Conservation (phyloP, 306 rosid species). For the Gastrolobium villosum region DNA sequence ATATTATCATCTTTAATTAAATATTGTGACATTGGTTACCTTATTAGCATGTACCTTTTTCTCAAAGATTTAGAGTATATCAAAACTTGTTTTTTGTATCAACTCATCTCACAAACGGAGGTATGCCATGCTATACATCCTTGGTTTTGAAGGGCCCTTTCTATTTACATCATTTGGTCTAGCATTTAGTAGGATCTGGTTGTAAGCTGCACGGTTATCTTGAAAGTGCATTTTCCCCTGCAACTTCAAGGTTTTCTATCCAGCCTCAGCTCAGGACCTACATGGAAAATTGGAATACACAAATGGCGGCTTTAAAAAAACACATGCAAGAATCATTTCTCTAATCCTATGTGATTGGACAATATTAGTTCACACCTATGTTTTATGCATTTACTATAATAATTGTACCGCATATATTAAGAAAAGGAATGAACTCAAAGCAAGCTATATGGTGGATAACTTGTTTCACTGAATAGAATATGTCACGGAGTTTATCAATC, state of each 20-base stretch:
- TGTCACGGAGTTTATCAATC: constrained; percentile 28
- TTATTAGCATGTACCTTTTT: constrained; percentile 87
- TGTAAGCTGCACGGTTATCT: constrained; percentile 67
- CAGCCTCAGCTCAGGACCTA: constrained; percentile 79
- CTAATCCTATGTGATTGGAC: constrained; percentile 8
- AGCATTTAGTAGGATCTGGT: constrained; percentile 80
- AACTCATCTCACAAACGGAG: constrained; percentile 71
- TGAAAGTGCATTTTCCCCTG: constrained; percentile 92
- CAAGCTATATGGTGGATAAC: neutral
- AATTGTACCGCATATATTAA: neutral
- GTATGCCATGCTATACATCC: constrained; percentile 78
- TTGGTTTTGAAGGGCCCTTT: constrained; percentile 61
- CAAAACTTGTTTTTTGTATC: constrained; percentile 54
- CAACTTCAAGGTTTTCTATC: constrained; percentile 79
- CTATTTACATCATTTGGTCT: constrained; percentile 75
- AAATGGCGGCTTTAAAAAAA: neutral
- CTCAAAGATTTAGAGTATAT: constrained; percentile 72
- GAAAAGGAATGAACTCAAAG: neutral
- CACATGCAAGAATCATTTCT: neutral
- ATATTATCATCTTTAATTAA: neutral
- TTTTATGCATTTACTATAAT: neutral
- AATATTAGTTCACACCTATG: neutral
- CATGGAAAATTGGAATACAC: neutral
- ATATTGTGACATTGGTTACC: constrained; percentile 53
- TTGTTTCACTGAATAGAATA: neutral